phyloP scores from a whole-genome alignment of 2,329 filamentous ascomycete species.

The Colletotrichum musicola region DNA sequence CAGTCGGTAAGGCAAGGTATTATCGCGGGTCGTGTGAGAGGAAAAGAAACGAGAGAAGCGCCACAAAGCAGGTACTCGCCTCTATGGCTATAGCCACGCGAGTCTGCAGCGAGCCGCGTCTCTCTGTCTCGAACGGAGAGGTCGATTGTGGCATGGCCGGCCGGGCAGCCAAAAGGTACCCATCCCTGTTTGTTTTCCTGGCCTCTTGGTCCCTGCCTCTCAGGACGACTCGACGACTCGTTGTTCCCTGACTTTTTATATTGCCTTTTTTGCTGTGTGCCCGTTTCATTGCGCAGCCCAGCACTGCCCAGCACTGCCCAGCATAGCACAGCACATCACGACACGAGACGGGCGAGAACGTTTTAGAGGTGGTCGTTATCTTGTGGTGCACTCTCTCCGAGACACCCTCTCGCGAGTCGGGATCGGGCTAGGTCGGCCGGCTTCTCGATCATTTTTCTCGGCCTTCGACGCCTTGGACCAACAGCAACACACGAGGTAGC shows the following conservation, averaged over 20 bases:
- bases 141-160: neutral
- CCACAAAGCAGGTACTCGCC: constrained; percentile 36
- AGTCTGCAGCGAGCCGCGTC: constrained; percentile 26
- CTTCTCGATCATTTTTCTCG: neutral
- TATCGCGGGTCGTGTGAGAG: constrained; percentile 28
- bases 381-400: neutral
- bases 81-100: constrained; percentile 26
- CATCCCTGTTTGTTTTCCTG: constrained; percentile 23
- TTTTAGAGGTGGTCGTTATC: neutral
- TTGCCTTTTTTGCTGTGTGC: constrained; percentile 12
- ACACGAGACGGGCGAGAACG: neutral
- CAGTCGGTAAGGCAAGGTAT: neutral
- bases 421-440: constrained; percentile 11
- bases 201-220: constrained; percentile 5
- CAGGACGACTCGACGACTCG: constrained; percentile 15
- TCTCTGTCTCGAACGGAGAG: constrained; percentile 26
- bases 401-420: constrained; percentile 11
- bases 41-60: constrained; percentile 27
- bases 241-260: constrained; percentile 1
- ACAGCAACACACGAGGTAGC: neutral
- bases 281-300: constrained; percentile 1
- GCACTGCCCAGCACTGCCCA: neutral
- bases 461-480: neutral
- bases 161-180: neutral
- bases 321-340: neutral